Conservation (phyloP, 2,329 filamentous ascomycete species). For the Cladophialophora yegresii region DNA sequence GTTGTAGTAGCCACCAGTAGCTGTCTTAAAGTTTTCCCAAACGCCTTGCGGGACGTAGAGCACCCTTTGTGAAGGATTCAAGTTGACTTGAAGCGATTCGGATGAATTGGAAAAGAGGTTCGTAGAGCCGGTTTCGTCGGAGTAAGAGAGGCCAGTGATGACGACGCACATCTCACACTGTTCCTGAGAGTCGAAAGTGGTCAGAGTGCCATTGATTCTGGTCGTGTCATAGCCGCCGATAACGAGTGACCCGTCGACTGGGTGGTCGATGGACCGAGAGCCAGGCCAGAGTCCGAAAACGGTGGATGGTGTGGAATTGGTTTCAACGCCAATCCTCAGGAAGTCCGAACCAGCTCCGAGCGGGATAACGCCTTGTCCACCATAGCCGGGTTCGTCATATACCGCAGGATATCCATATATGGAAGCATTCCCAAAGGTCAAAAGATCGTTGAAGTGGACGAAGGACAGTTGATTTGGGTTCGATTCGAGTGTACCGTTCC, state of each 20-base stretch:
- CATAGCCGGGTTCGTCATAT: slow-evolving; percentile 32
- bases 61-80: slow-evolving; percentile 29
- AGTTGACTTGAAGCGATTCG: slow-evolving; percentile 25
- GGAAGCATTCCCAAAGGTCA: slow-evolving; percentile 29
- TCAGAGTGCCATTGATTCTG: slow-evolving; percentile 29
- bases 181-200: slow-evolving; percentile 21
- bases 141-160: slow-evolving; percentile 28
- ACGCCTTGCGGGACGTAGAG: slow-evolving; percentile 31
- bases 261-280: slow-evolving; percentile 26
- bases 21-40: slow-evolving; percentile 27
- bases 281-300: slow-evolving; percentile 33
- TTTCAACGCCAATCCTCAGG: slow-evolving; percentile 25
- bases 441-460: slow-evolving; percentile 33
- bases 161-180: slow-evolving; percentile 30
- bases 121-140: slow-evolving; percentile 17
- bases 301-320: slow-evolving; percentile 26
- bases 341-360: slow-evolving; percentile 32
- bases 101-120: slow-evolving; percentile 30
- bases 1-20: slow-evolving; percentile 25
- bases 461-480: slow-evolving; percentile 24
- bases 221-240: slow-evolving; percentile 35
- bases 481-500: slow-evolving; percentile 26
- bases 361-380: slow-evolving; percentile 31
- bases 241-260: slow-evolving; percentile 31
- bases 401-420: slow-evolving; percentile 29